Evolutionary conservation across 345 rosid species (phyloP).

Genomic region (Eutrema japonicum): DNA sequence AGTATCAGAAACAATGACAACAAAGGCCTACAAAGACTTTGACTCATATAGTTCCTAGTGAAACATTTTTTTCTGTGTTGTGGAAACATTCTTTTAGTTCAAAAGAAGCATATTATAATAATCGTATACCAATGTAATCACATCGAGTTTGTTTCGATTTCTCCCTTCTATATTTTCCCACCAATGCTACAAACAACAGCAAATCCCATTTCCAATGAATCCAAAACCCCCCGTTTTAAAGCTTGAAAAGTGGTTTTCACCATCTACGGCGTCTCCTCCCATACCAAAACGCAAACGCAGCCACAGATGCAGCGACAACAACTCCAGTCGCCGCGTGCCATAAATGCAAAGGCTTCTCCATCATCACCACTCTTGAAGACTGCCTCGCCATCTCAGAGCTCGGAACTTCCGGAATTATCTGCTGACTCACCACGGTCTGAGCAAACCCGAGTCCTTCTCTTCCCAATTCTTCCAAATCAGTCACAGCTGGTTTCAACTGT

Average conservation of each 20-base stretch:
- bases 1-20: background rate
- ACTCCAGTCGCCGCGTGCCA: constrained; percentile 84
- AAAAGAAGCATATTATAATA: constrained; percentile 35
- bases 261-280: constrained; percentile 86
- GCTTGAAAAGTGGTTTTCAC: constrained; percentile 47
- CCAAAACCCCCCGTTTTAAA: background rate
- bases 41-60: background rate
- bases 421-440: constrained; percentile 51
- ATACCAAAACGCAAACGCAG: constrained; percentile 90
- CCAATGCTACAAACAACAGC: constrained; percentile 46
- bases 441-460: constrained; percentile 72
- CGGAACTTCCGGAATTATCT: constrained; percentile 33
- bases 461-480: constrained; percentile 63
- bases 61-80: background rate
- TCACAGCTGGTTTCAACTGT: constrained; percentile 58
- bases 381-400: constrained; percentile 36
- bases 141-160: constrained; percentile 31
- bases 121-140: constrained; percentile 41
- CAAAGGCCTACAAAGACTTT: no score
- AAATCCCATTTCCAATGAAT: constrained; percentile 35
- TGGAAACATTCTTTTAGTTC: constrained; percentile 21
- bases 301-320: constrained; percentile 74
- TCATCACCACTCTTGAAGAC: constrained; percentile 46
- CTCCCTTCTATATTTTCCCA: constrained; percentile 36
- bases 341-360: constrained; percentile 56